phyloP scores from a whole-genome alignment of 768 basidiomycete genomes.

The Termitomyces sp. region DNA sequence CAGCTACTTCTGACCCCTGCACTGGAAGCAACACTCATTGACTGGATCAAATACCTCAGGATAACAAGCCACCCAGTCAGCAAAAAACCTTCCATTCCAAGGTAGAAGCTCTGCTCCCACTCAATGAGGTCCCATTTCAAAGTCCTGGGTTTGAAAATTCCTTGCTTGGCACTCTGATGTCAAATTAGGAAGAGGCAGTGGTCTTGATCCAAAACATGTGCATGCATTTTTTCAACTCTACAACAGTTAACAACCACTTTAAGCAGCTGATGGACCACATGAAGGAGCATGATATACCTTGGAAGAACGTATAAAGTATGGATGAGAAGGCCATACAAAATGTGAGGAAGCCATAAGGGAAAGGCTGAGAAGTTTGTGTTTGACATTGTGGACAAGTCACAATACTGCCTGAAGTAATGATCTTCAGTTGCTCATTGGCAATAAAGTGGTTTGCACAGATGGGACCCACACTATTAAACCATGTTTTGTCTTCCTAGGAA shows the following conservation, averaged over 20 bases:
- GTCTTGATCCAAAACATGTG: conserved; percentile 28
- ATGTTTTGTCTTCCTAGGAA: conserved; percentile 31
- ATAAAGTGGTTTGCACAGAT: not conserved
- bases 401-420: not conserved
- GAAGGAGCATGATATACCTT: conserved; percentile 20
- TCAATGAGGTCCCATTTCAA: not conserved
- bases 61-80: not conserved
- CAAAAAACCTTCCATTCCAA: not conserved
- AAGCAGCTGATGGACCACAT: conserved; percentile 13
- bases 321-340: not conserved
- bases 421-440: not conserved
- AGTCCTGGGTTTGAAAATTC: not conserved
- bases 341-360: conserved; percentile 11
- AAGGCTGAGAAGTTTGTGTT: conserved; percentile 18
- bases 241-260: conserved; percentile 22
- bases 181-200: conserved; percentile 17
- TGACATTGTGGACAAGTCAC: not conserved
- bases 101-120: not conserved
- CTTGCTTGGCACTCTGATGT: not conserved
- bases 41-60: not conserved
- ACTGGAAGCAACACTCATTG: not conserved
- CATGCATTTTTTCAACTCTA: conserved; percentile 27
- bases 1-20: not conserved
- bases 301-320: conserved; percentile 24
- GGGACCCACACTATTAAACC: conserved; percentile 9